Evolutionary conservation across 2,329 filamentous ascomycete species (phyloP), one percentile per base, ranked within the genome.

Genomic region (Allantophomopsis cytisporea): DNA sequence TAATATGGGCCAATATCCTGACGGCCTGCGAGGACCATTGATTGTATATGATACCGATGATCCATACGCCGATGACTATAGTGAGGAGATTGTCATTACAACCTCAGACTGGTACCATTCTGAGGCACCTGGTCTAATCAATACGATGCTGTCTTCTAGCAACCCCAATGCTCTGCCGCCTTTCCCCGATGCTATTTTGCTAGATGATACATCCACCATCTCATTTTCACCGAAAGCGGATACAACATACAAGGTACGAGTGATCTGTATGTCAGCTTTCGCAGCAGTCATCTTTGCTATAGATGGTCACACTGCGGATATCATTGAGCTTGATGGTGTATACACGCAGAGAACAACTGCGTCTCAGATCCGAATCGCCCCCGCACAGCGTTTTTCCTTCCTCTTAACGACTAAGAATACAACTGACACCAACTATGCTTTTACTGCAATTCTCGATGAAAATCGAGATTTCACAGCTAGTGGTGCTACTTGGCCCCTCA

Each of bases 1-100:
- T 53, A 64, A 69, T 40, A 67, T 68, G 58, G 74, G 68, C 2
- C 76, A 80, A 50, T 82, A 80, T 47, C 74, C 76, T 0, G 77
- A 82, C 52, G 77, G 77, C n/a, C 62, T 80, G 35, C 71, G 76
- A 14, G 75, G 73, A 2, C 60, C 73, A 0, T 50, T 82, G 33
- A 71, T 81, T 40, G 63, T 81, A 11, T 66, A 76, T 38, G 75
- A 80, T 47, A 65, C 65, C 0, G 53, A 65, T 0, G 62, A 71
- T 20, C 73, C 73, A 1, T 76, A 71, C 49, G 50, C 57, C 8
- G 60, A 59, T 36, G 49, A 66, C 20, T 76, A 71, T 42, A 73
- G 79, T 35, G 67, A 75, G 36, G 74, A 81, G 52, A 54, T 74
- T 14, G 60, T 73, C 2, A 45, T 81, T n/a, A 71, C 69, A 1